phyloP scores from a whole-genome alignment of 2,329 filamentous ascomycete genomes.

The Fusarium compactum region DNA sequence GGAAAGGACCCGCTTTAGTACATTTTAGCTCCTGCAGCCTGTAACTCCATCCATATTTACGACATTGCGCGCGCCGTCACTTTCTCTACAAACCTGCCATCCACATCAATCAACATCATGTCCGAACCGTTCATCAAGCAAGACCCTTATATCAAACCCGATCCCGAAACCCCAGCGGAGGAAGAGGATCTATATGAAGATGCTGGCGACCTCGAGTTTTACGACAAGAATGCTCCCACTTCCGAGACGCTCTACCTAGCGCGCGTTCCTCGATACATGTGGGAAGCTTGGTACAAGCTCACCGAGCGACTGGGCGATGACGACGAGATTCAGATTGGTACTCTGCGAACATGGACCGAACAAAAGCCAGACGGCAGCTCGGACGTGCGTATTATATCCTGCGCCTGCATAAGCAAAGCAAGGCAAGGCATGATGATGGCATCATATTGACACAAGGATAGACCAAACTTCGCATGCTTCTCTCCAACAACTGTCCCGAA shows the following conservation, averaged over 20 bases:
- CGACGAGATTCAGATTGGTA: conserved; percentile 84
- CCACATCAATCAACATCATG: conserved; percentile 48
- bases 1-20: background rate
- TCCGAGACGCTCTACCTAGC: conserved; percentile 74
- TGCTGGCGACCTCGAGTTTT: conserved; percentile 69
- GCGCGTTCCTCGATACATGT: conserved; percentile 82
- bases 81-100: background rate
- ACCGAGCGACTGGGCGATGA: conserved; percentile 76
- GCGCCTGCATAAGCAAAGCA: background rate
- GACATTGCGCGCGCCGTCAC: conserved; percentile 9
- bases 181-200: conserved; percentile 78
- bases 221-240: conserved; percentile 56
- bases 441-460: conserved; percentile 31
- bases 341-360: conserved; percentile 71
- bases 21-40: background rate
- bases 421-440: background rate
- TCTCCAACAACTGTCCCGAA: conserved; percentile 71
- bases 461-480: conserved; percentile 70
- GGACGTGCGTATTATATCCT: conserved; percentile 55
- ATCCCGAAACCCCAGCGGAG: conserved; percentile 61
- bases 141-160: conserved; percentile 60
- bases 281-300: conserved; percentile 77
- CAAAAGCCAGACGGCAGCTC: conserved; percentile 64
- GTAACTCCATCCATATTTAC: background rate
- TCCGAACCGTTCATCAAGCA: conserved; percentile 59